A percentile compares a stretch with the other conserved stretches of the same genome.
Conservation (phyloP, 176 grass and related monocot species). For the Aechmea fasciata region DNA sequence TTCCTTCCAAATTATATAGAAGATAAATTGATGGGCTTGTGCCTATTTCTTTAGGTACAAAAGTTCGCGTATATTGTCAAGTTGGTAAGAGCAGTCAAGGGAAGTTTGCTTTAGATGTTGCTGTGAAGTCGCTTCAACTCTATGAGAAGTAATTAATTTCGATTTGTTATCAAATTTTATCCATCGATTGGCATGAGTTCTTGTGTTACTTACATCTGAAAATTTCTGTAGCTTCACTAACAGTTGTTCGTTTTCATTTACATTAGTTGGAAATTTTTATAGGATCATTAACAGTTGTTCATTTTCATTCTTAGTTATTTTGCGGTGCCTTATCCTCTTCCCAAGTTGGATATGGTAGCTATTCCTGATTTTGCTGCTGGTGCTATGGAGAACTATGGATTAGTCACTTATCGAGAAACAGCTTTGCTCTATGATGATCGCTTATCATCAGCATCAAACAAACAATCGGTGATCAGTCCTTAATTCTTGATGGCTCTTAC, state of each 20-base stretch:
- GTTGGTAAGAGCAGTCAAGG: slow-evolving; percentile 62
- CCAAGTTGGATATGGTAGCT: slow-evolving; percentile 90
- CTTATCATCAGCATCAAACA: slow-evolving; percentile 43
- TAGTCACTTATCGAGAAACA: slow-evolving; percentile 65
- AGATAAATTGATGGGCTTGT: slow-evolving; percentile 9
- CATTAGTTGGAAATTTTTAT: no score
- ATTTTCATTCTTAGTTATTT: slow-evolving; percentile 56
- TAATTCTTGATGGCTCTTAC: slow-evolving; percentile 7
- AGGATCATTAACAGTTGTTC: slow-evolving; percentile 1
- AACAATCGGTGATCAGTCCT: slow-evolving; percentile 36
- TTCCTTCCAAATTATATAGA: slow-evolving; percentile 3
- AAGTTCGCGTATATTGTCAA: slow-evolving; percentile 72
- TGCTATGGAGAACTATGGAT: slow-evolving; percentile 95
- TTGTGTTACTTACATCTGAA: no score
- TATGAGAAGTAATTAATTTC: slow-evolving; percentile 51
- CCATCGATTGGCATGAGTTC: no score
- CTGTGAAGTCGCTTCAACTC: slow-evolving; percentile 56
- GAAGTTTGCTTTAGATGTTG: slow-evolving; percentile 83
- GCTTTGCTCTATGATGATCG: slow-evolving; percentile 70
- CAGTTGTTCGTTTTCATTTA: not conserved
- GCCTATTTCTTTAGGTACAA: slow-evolving; percentile 42
- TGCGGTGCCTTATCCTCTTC: slow-evolving; percentile 73
- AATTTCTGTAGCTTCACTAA: not conserved
- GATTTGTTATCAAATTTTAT: not conserved
- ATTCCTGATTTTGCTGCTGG: slow-evolving; percentile 83